Evolutionary conservation across 2,329 filamentous ascomycete genomes (phyloP), one percentile per base, ranked within the genome.

Genomic region (Thermomyces lanuginosus): DNA sequence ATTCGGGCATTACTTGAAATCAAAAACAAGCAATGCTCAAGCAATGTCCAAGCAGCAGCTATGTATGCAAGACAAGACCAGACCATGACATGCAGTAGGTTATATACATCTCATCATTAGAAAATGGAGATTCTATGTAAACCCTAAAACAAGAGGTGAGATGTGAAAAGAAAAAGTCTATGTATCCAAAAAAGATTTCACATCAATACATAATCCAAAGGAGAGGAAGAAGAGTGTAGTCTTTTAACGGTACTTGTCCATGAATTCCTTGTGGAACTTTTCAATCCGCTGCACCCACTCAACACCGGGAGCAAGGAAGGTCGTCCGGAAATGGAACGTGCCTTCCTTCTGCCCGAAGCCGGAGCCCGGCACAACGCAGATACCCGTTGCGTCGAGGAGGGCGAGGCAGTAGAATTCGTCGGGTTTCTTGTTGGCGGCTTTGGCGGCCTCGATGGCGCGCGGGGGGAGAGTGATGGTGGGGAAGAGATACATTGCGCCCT

Each of bases 401-500:
- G 72, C 69, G 61, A 92, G 69, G 58, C 78, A 83, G 65, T 98
- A 98, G 60, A 91, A 92, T 55, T 95, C 86, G 45, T 98, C 89
- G 1, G 86, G 60, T 8, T 65, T 61, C 46, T 78, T 77, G 43
- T 72, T 72, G 51, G 83, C 79, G 35, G 74, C 59, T 45, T 63
- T 54, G 18, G 89, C 89, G 9, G 79, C 80, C 38, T 76, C 74
- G 35, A 75, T 56, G 21, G 83, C 89, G 58, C 80, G 81, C 13
- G 58, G 42, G 2, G 89, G 71, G 13, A 98, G 63, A 17, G 63
- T 72, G 58, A 98, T 92, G 42, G 81, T 89, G 13, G 89, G 89
- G 71, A 95, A 98, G 45, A 98, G 77, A 62, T 98, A 98, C 89
- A 98, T 98, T 50, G 79, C 76, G 34, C 89, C 89, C 67, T 92